These are phyloP conservation scores for Sphaerostilbella broomeana DNA, from an alignment of 2,329 filamentous ascomycete genomes.

Conservation along the genomic window DNA sequence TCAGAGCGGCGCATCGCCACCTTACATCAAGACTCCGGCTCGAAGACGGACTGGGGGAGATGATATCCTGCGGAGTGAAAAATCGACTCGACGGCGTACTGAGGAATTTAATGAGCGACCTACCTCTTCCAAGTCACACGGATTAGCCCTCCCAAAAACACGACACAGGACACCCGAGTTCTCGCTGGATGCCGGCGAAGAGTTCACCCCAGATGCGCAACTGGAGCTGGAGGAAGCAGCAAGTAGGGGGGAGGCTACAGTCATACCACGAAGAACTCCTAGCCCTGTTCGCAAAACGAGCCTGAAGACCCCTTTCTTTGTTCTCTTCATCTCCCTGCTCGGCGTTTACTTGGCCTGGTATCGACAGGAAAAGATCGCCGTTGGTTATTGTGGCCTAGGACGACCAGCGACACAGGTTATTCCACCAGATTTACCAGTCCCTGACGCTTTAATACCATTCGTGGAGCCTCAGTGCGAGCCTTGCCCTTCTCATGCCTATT, in stretches of 20 bases:
- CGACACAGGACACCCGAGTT: conserved; percentile 30
- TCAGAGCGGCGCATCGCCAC: conserved; percentile 73
- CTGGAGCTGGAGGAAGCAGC: conserved; percentile 68
- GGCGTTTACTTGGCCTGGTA: conserved; percentile 75
- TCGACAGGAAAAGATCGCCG: conserved; percentile 89
- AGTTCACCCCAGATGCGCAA: conserved; percentile 90
- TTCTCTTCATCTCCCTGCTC: conserved; percentile 64
- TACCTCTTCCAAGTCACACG: conserved; percentile 48
- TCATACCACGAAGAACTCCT: conserved; percentile 38
- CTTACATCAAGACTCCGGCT: conserved; percentile 41
- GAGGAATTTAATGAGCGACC: conserved; percentile 26
- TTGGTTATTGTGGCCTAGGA: conserved; percentile 89
- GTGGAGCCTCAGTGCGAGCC: conserved; percentile 79
- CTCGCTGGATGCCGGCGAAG: conserved; percentile 65
- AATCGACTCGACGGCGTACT: conserved; percentile 40
- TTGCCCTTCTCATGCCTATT: conserved; percentile 86
- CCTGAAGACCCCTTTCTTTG: conserved; percentile 59
- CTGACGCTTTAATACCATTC: conserved; percentile 63
- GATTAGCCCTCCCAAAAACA: conserved; percentile 41
- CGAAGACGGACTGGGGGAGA: conserved; percentile 44
- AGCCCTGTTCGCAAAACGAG: conserved; percentile 35
- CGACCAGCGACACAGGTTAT: conserved; percentile 49
- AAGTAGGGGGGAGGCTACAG: conserved; percentile 42
- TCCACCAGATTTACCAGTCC: conserved; percentile 49
- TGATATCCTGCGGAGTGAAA: conserved; percentile 36